phyloP scores from a whole-genome alignment of 2,329 filamentous ascomycete genomes.

The Xylariales sp. region DNA sequence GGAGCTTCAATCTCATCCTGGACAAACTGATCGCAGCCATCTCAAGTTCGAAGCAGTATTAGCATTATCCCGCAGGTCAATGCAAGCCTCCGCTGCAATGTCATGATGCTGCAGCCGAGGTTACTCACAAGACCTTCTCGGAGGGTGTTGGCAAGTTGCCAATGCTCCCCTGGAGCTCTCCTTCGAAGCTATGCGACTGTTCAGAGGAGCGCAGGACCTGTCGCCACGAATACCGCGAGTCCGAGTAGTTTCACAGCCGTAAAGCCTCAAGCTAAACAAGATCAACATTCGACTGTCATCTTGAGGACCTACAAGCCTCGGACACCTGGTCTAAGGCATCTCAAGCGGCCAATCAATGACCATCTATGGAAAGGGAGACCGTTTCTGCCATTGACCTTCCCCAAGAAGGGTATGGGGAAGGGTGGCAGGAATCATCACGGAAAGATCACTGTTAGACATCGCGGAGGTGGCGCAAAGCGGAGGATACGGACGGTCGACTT shows the following conservation, averaged over 20 bases:
- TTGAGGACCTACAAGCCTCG: constrained; percentile 89
- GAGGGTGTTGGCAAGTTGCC: constrained; percentile 21
- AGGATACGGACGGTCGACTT: constrained; percentile 93
- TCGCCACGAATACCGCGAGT: constrained; percentile 13
- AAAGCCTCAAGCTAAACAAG: constrained; percentile 10
- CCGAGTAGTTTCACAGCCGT: constrained; percentile 13
- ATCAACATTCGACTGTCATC: constrained; percentile 35
- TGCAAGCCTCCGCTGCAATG: too few species aligned
- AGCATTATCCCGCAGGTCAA: too few species aligned
- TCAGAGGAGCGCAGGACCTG: constrained; percentile 14
- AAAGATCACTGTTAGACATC: constrained; percentile 81
- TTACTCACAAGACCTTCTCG: constrained; percentile 22
- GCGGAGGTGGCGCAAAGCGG: constrained; percentile 86
- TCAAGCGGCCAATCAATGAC: constrained; percentile 89
- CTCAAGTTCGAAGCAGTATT: too few species aligned
- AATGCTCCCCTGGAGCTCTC: constrained; percentile 15
- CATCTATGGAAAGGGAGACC: constrained; percentile 95
- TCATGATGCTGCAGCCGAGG: constrained; percentile 28
- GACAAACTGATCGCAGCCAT: too few species aligned
- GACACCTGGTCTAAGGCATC: constrained; percentile 87
- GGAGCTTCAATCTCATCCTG: too few species aligned
- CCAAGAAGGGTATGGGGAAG: constrained; percentile 88
- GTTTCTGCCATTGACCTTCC: constrained; percentile 75
- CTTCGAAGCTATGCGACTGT: constrained; percentile 25
- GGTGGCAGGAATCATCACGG: constrained; percentile 90